These are phyloP conservation scores for Candolleomyces aberdarensis DNA, from an alignment of 768 basidiomycete genomes.

Conservation along the genomic window DNA sequence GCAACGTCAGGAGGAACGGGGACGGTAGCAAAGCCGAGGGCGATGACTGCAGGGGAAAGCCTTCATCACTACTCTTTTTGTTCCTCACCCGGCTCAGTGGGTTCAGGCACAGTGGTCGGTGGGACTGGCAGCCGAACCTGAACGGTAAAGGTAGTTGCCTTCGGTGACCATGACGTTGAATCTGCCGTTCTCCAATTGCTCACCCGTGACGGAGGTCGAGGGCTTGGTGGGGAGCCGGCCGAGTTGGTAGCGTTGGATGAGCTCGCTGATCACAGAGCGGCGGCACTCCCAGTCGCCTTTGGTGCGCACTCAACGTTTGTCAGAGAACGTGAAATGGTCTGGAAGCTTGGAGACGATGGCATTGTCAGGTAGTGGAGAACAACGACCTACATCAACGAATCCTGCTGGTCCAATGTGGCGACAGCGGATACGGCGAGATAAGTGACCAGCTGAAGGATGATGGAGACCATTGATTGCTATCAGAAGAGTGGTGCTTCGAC, in stretches of 20 bases:
- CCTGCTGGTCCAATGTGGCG: slow-evolving; percentile 18
- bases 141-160: slow-evolving; percentile 43
- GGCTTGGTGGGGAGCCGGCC: slow-evolving; percentile 44
- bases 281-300: slow-evolving; percentile 51
- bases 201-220: slow-evolving; percentile 41
- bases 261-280: slow-evolving; percentile 41
- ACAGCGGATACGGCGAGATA: no score
- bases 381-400: slow-evolving; percentile 20
- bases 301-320: slow-evolving; percentile 39
- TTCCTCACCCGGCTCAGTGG: no score
- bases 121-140: slow-evolving; percentile 40
- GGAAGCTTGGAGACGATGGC: slow-evolving; percentile 39
- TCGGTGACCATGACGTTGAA: slow-evolving; percentile 47
- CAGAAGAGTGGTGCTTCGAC: no score
- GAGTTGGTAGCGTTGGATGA: slow-evolving; percentile 51
- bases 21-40: slow-evolving; percentile 24
- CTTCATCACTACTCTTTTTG: slow-evolving; percentile 11
- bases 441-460: no score
- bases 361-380: slow-evolving; percentile 27
- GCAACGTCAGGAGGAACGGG: slow-evolving; percentile 32
- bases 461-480: no score
- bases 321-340: slow-evolving; percentile 51
- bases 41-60: slow-evolving; percentile 53
- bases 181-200: slow-evolving; percentile 34
- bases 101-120: no score